Evolutionary conservation across 768 basidiomycete species (phyloP).

Genomic region (Boletus tomentosulus): DNA sequence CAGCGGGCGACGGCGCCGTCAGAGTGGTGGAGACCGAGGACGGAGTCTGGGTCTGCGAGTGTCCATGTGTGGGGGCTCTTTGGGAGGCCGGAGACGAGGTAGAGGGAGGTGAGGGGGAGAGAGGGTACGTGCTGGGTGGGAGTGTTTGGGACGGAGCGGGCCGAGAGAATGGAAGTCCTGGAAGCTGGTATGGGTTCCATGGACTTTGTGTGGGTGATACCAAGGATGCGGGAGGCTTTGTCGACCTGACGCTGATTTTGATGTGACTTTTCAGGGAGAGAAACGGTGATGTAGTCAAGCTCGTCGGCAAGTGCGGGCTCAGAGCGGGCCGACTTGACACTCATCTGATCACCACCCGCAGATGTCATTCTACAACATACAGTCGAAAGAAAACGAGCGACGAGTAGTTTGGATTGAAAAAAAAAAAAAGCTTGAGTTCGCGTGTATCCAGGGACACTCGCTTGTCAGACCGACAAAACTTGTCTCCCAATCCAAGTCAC

Average conservation of each 20-base stretch:
- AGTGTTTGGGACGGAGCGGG: constrained; percentile 42
- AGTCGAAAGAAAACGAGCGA: not conserved
- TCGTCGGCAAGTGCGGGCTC: constrained; percentile 55
- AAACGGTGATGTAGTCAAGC: constrained; percentile 67
- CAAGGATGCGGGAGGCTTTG: constrained; percentile 76
- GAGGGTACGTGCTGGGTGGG: constrained; percentile 63
- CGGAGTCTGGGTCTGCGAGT: constrained; percentile 78
- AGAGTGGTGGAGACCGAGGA: constrained; percentile 74
- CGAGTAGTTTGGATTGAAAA: not conserved
- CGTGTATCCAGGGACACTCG: constrained; percentile 11
- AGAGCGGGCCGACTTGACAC: not conserved
- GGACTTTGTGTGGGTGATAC: constrained; percentile 66
- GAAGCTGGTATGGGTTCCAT: constrained; percentile 87
- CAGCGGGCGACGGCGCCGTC: constrained; percentile 84
- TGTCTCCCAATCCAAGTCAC: constrained; percentile 78
- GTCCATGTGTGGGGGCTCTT: constrained; percentile 91
- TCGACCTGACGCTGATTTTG: constrained; percentile 42
- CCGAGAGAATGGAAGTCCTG: constrained; percentile 75
- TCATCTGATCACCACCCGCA: not conserved
- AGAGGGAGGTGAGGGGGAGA: constrained; percentile 75
- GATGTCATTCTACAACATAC: not conserved
- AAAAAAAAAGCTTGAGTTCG: too few species aligned
- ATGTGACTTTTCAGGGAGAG: constrained; percentile 13
- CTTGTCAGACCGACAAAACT: constrained; percentile 46
- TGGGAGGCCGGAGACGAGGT: constrained; percentile 84